Base-by-base conservation (phyloP, 1,284 basidiomycete genomes). In the Dichomitus squalens region DNA sequence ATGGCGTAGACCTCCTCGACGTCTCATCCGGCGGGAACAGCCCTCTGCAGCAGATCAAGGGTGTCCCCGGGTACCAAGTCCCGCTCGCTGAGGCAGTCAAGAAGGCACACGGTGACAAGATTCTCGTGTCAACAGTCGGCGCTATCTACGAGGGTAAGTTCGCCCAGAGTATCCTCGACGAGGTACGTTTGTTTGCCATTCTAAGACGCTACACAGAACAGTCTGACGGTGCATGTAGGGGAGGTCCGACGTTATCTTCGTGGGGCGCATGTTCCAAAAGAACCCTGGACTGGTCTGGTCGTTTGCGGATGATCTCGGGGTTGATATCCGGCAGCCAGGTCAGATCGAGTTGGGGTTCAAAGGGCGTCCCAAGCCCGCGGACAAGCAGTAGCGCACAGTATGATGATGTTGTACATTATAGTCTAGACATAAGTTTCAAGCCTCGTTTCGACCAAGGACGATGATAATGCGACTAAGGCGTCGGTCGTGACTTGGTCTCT, bases 101-200 rank as follows among this genome's bases (percentile, higher is more conserved):
- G 72, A 69, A 77, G 57, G 70, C 73, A 1, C 50, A 64, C 14
- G 70, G 69, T n/a, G 60, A 67, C 61, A 72, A 73, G 55, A 66
- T 85, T 49, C 70, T 79, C 11, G 75, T 84, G 52, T 78, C 79
- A 7, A 72, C 82, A 4, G 87, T 90, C 12, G 88, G 88, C 7
- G 69, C 79, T 25, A 87, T 90, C 65, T 79, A 78, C 2, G 73
- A 72, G 23, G 82, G 83, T 3, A 66, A 74, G 20, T 72, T 86
- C 41, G 85, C 87, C 1, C 80, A 89, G 65, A 74, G 77, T 16
- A 77, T 87, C 23, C 69, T 92, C 18, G 78, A 86, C 59, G 59
- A 66, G 57, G 60, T 68, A 1, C 14, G 60, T 44, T 4, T 16
- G 7, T 18, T 31, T 36, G 16, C 4, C 2, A 21, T 44, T 16